Evolutionary conservation across 352 stramenopile genomes (phyloP).

Genomic region (Pilasporangium apinafurcum): DNA sequence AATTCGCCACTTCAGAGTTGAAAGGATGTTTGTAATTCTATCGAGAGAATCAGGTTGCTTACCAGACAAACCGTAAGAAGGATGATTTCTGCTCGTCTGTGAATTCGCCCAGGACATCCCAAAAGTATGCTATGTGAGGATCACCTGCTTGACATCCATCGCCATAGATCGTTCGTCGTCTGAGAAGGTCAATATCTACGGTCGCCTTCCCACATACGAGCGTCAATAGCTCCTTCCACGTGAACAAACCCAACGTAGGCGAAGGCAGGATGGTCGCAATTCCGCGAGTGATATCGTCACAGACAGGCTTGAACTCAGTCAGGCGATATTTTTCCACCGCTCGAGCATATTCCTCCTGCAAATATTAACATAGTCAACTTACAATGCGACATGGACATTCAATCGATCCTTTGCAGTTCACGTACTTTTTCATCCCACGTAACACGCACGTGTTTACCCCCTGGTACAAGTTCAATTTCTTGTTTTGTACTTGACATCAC

Average conservation of each 20-base stretch:
- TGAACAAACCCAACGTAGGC: slow-evolving; percentile 76
- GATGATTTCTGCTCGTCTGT: slow-evolving; percentile 87
- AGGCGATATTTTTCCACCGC: slow-evolving; percentile 76
- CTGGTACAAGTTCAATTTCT: slow-evolving; percentile 75
- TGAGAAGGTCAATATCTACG: slow-evolving; percentile 84
- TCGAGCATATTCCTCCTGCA: slow-evolving; percentile 60
- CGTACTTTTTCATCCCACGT: slow-evolving; percentile 82
- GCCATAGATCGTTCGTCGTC: slow-evolving; percentile 86
- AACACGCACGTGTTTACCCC: slow-evolving; percentile 73
- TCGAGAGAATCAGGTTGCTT: no score
- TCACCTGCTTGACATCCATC: slow-evolving; percentile 84
- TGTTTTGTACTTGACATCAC: slow-evolving; percentile 79
- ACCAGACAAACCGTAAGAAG: slow-evolving; percentile 87
- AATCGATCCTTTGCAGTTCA: not conserved
- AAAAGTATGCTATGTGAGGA: slow-evolving; percentile 87
- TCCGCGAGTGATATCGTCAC: slow-evolving; percentile 63
- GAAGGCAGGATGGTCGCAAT: slow-evolving; percentile 84
- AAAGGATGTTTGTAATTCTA: no score
- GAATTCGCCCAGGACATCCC: slow-evolving; percentile 84
- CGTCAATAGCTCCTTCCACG: slow-evolving; percentile 83
- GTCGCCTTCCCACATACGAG: slow-evolving; percentile 88
- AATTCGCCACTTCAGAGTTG: slow-evolving; percentile 9
- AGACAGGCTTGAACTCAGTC: slow-evolving; percentile 73
- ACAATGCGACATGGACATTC: not conserved
- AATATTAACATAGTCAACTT: not conserved